These are phyloP conservation scores for Hanseniaspora lindneri DNA, from an alignment of 805 yeast species.

Conservation along the genomic window DNA sequence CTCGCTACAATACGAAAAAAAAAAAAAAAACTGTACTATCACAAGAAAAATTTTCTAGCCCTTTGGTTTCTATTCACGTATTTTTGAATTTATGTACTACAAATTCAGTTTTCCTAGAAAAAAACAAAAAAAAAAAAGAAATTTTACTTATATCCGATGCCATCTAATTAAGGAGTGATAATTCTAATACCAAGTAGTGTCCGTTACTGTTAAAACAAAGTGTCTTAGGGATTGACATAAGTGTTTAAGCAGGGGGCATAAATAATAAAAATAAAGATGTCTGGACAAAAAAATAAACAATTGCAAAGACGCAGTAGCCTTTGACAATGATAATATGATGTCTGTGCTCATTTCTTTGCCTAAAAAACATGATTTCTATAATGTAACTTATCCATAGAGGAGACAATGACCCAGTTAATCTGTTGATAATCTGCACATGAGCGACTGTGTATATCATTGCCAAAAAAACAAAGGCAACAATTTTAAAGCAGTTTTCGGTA, in stretches of 20 bases:
- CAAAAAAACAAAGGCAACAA: neutral
- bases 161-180: no score
- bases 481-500: neutral
- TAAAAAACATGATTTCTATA: constrained; percentile 24
- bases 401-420: constrained; percentile 56
- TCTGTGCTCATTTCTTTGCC: neutral
- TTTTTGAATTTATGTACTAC: neutral
- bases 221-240: neutral
- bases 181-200: no score
- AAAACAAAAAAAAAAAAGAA: neutral
- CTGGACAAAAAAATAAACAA: constrained; percentile 58
- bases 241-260: constrained; percentile 72
- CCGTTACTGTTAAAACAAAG: neutral
- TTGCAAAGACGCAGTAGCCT: constrained; percentile 36
- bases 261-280: constrained; percentile 67
- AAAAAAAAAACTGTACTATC: no score
- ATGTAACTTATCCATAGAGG: constrained; percentile 70
- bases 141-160: no score
- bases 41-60: no score
- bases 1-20: no score
- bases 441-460: constrained; percentile 32
- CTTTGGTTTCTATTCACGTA: no score
- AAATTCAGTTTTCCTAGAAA: neutral
- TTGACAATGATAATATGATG: neutral
- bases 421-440: constrained; percentile 76